A percentile compares a stretch with the other conserved stretches of the same genome.
Evolutionary conservation across 1,284 basidiomycete species (phyloP).

Genomic region (Veloboletus limbatus): DNA sequence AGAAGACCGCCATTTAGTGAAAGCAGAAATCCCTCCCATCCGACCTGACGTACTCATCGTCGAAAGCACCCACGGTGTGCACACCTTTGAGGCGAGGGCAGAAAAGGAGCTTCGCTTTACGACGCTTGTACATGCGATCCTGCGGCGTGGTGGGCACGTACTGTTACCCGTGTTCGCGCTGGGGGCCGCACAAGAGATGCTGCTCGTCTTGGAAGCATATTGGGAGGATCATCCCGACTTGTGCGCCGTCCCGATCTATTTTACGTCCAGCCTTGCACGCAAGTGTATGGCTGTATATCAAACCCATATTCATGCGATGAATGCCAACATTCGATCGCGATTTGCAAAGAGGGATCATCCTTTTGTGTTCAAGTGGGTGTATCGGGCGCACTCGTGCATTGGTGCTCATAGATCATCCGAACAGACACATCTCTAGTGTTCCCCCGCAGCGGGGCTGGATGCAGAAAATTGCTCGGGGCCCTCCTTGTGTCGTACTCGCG

Average conservation of each 20-base stretch:
- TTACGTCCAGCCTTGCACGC: constrained; percentile 89
- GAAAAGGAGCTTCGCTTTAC: constrained; percentile 95
- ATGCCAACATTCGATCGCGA: constrained; percentile 80
- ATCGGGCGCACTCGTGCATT: not conserved
- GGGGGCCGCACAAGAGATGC: constrained; percentile 92
- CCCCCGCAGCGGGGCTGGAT: constrained; percentile 78
- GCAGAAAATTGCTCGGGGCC: constrained; percentile 76
- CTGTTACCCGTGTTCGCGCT: constrained; percentile 93
- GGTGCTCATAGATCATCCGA: constrained; percentile 7
- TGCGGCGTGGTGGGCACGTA: constrained; percentile 90
- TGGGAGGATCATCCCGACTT: constrained; percentile 96
- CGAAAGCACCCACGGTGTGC: constrained; percentile 96
- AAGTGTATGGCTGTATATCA: constrained; percentile 99
- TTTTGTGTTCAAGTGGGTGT: constrained; percentile 88
- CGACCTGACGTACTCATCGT: constrained; percentile 95
- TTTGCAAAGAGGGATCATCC: constrained; percentile 93
- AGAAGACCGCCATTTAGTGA: constrained; percentile 95
- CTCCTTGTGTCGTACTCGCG: constrained; percentile 94
- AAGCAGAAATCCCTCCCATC: constrained; percentile 90
- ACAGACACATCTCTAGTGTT: constrained; percentile 79
- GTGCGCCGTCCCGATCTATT: constrained; percentile 93
- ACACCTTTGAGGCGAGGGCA: constrained; percentile 84
- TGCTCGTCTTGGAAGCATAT: constrained; percentile 95
- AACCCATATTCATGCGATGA: constrained; percentile 95
- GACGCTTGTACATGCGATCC: constrained; percentile 84